A percentile compares a stretch with the other conserved stretches of the same genome.
Evolutionary conservation across 78 protist species (phyloP).

Genomic region (Capsaspora owczarzaki): DNA sequence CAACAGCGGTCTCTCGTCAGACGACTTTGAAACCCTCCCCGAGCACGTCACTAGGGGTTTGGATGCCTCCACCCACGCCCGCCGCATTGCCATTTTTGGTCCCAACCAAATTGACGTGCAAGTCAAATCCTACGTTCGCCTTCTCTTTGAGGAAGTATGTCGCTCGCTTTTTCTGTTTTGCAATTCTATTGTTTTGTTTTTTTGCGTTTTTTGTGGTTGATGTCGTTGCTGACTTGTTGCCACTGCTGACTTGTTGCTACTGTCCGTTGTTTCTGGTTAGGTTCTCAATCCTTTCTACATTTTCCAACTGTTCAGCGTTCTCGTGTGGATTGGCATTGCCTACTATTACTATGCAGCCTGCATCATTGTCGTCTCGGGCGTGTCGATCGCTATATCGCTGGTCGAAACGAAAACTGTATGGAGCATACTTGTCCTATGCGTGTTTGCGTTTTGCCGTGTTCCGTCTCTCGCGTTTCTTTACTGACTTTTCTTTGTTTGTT

Average conservation of each 20-base stretch:
- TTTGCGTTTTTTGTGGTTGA: neutral
- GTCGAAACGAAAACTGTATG: conserved; percentile 14
- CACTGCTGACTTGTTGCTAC: neutral
- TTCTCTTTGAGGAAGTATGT: conserved; percentile 51
- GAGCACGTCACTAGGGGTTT: too few species aligned
- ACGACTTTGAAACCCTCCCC: too few species aligned
- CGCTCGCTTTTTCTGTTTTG: neutral
- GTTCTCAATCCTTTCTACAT: conserved; percentile 79
- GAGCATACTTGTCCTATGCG: too few species aligned
- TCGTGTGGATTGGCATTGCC: conserved; percentile 63
- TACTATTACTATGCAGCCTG: conserved; percentile 67
- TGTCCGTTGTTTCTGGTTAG: neutral
- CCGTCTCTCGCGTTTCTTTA: neutral
- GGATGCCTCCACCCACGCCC: neutral
- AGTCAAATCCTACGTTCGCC: conserved; percentile 28
- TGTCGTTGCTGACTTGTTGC: neutral
- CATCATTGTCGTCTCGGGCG: conserved; percentile 59
- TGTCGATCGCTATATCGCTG: conserved; percentile 26
- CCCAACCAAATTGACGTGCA: neutral
- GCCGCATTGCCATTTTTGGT: neutral
- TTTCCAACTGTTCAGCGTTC: conserved; percentile 62
- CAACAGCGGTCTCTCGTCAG: too few species aligned
- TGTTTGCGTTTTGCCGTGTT: neutral
- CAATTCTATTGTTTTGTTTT: neutral
- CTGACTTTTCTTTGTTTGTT: neutral